Conservation (phyloP, 2,329 filamentous ascomycete genomes). For the Phialophora verrucosa region DNA sequence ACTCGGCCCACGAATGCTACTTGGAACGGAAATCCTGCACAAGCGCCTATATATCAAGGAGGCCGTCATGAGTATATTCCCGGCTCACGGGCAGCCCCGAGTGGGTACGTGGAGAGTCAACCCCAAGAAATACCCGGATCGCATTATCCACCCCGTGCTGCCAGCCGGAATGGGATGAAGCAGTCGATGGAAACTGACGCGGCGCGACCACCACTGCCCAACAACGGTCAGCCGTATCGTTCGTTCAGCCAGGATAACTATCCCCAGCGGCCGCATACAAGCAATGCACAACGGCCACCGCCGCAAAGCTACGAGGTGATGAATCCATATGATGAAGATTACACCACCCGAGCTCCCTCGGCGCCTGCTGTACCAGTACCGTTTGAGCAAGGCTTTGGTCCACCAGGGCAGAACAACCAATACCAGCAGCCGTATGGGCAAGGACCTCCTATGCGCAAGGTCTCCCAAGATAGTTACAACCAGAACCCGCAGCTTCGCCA, state of each 20-base stretch:
- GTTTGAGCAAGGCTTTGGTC: constrained; percentile 37
- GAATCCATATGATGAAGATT: constrained; percentile 28
- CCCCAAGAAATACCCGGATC: constrained; percentile 18
- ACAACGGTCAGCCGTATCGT: constrained; percentile 24
- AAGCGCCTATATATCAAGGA: constrained; percentile 15
- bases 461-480: constrained; percentile 30
- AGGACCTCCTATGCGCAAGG: constrained; percentile 29
- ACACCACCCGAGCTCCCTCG: constrained; percentile 20
- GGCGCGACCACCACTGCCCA: constrained; percentile 27
- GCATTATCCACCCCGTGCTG: constrained; percentile 36
- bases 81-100: constrained; percentile 6
- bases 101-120: constrained; percentile 20
- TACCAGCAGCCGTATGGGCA: constrained; percentile 30
- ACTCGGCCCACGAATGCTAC: constrained; percentile 6
- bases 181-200: constrained; percentile 10
- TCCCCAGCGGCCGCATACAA: constrained; percentile 29
- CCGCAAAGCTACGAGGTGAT: constrained; percentile 26
- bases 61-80: constrained; percentile 17
- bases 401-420: constrained; percentile 29
- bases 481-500: constrained; percentile 29
- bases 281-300: constrained; percentile 28
- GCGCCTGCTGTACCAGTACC: constrained; percentile 26
- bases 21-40: constrained; percentile 15
- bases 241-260: constrained; percentile 32
- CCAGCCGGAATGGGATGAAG: constrained; percentile 35